A percentile compares a stretch with the other conserved stretches of the same genome.
Evolutionary conservation across 768 basidiomycete species (phyloP).

Genomic region (Tricholoma flavovirens): DNA sequence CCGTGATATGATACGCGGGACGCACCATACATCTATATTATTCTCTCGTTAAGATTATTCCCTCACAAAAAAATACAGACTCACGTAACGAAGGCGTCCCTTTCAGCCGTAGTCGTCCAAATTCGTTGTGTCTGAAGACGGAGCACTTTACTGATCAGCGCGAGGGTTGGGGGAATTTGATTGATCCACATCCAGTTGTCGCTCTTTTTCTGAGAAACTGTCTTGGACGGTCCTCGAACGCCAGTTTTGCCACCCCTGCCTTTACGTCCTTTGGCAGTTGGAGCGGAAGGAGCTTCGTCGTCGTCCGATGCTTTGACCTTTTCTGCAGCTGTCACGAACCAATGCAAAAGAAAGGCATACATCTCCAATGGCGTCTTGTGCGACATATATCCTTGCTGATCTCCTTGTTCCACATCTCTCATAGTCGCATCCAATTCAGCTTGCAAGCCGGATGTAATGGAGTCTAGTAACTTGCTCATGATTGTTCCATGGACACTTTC

Average conservation of each 20-base stretch:
- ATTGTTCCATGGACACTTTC: slow-evolving; percentile 53
- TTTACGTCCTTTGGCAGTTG: slow-evolving; percentile 44
- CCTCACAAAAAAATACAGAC: slow-evolving; percentile 21
- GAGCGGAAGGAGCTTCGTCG: slow-evolving; percentile 29
- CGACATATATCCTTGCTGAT: slow-evolving; percentile 49
- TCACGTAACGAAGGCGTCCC: slow-evolving; percentile 81
- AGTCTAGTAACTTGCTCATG: slow-evolving; percentile 86
- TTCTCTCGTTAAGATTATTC: slow-evolving; percentile 4
- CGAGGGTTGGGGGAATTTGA: slow-evolving; percentile 67
- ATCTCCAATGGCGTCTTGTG: slow-evolving; percentile 81
- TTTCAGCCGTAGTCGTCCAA: slow-evolving; percentile 84
- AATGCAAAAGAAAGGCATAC: slow-evolving; percentile 88
- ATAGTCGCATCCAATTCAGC: slow-evolving; percentile 68
- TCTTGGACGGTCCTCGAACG: slow-evolving; percentile 24
- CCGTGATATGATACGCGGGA: slow-evolving; percentile 82
- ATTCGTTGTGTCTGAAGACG: slow-evolving; percentile 65
- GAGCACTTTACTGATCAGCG: slow-evolving; percentile 68
- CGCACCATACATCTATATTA: slow-evolving; percentile 73
- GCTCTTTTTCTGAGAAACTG: slow-evolving; percentile 38
- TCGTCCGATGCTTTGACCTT: slow-evolving; percentile 55
- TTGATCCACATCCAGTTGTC: slow-evolving; percentile 73
- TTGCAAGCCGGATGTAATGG: slow-evolving; percentile 69
- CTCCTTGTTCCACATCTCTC: slow-evolving; percentile 65
- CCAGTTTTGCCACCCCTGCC: slow-evolving; percentile 58
- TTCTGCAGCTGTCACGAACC: slow-evolving; percentile 83